phyloP scores from a whole-genome alignment of 768 basidiomycete species.

The Auricularia cornea region DNA sequence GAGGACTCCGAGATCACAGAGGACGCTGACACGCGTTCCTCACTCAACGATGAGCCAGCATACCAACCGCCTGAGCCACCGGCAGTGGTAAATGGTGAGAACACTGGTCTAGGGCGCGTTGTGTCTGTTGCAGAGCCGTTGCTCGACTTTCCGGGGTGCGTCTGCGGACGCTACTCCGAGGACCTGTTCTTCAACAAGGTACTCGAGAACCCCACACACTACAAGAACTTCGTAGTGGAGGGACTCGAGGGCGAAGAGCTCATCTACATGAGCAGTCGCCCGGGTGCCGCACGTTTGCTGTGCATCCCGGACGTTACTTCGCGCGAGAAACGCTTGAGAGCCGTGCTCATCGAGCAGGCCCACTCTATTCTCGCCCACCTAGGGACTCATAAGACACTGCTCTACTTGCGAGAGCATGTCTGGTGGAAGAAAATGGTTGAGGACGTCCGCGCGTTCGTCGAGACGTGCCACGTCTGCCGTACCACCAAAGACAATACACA shows the following conservation, averaged over 20 bases:
- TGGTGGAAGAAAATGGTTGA: conserved; percentile 32
- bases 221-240: conserved; percentile 5
- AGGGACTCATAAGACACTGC: conserved; percentile 18
- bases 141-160: background rate
- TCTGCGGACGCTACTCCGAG: background rate
- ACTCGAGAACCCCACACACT: background rate
- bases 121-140: background rate
- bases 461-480: conserved; percentile 16
- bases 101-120: no score
- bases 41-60: no score
- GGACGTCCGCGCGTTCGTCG: conserved; percentile 21
- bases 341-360: conserved; percentile 8
- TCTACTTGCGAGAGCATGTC: conserved; percentile 11
- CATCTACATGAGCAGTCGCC: background rate
- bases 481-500: conserved; percentile 13
- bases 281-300: background rate
- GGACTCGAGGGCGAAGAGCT: background rate
- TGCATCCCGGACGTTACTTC: conserved; percentile 8
- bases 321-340: background rate
- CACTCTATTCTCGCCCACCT: conserved; percentile 34
- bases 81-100: no score
- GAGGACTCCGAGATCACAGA: no score
- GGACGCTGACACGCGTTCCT: no score
- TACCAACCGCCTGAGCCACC: no score
- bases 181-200: conserved; percentile 4